phyloP scores from a whole-genome alignment of 768 basidiomycete genomes.

The Russula ochroleuca region DNA sequence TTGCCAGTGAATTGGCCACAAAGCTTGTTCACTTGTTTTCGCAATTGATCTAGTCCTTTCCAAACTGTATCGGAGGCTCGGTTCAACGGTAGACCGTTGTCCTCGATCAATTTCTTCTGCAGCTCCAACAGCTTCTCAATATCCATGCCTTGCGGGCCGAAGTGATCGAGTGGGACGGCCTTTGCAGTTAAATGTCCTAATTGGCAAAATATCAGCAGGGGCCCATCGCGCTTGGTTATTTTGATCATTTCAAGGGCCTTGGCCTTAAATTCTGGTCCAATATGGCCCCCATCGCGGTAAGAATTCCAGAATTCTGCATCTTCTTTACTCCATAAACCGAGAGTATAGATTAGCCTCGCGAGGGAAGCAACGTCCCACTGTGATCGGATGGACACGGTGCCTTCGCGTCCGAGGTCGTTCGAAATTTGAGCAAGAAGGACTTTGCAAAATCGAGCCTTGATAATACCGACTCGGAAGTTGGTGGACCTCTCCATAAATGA shows the following conservation, averaged over 20 bases:
- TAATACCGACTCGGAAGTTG: slow-evolving; percentile 1
- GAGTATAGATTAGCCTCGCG: slow-evolving; percentile 4
- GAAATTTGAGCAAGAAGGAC: slow-evolving; percentile 1
- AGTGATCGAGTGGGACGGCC: slow-evolving; percentile 1
- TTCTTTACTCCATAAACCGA: neutral
- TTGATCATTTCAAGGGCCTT: slow-evolving; percentile 1
- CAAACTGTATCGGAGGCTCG: slow-evolving; percentile 3
- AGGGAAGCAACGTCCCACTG: slow-evolving; percentile 19
- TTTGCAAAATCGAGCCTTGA: slow-evolving; percentile 8
- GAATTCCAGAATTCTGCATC: slow-evolving; percentile 7
- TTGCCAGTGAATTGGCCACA: neutral
- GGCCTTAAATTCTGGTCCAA: slow-evolving; percentile 1
- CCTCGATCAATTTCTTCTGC: slow-evolving; percentile 4
- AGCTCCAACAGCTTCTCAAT: slow-evolving; percentile 1
- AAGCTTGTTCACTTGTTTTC: neutral
- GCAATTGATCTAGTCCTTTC: neutral
- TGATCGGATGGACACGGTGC: slow-evolving; percentile 4
- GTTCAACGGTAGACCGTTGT: neutral
- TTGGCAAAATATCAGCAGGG: slow-evolving; percentile 13
- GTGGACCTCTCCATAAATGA: slow-evolving; percentile 3
- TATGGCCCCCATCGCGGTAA: neutral
- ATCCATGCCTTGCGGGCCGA: neutral
- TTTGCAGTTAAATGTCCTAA: neutral
- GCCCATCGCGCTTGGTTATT: slow-evolving; percentile 3
- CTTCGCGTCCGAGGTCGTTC: neutral